Percentiles rank a stretch among this genome's conserved stretches.
Evolutionary conservation across 2,329 filamentous ascomycete species (phyloP).

Genomic region (Epichloe sylvatica): DNA sequence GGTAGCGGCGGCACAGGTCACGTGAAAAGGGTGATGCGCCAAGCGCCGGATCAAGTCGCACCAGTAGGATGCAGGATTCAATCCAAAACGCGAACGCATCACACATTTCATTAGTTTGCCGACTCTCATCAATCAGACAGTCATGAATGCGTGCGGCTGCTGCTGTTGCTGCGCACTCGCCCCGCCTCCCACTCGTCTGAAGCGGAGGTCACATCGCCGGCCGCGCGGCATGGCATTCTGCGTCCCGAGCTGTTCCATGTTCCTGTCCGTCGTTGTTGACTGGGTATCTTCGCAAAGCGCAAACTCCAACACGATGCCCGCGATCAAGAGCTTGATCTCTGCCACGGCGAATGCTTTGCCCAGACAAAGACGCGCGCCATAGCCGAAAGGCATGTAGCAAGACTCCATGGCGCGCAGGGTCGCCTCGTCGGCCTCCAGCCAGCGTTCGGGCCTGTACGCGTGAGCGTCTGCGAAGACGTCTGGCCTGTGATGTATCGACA

Average conservation of each 20-base stretch:
- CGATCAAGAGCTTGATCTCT: constrained; percentile 3
- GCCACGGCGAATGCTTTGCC: constrained; percentile 3
- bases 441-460: constrained; percentile 1
- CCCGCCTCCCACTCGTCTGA: not conserved
- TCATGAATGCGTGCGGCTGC: no score
- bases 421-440: constrained; percentile 3
- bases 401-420: constrained; percentile 3
- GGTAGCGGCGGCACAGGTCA: no score
- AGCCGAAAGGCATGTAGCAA: constrained; percentile 4
- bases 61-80: no score
- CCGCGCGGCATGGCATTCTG: constrained; percentile 4
- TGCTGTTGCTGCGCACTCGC: no score
- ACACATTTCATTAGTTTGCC: no score
- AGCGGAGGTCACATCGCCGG: constrained; percentile 2
- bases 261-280: not conserved
- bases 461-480: constrained; percentile 1
- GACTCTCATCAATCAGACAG: no score
- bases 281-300: not conserved
- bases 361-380: constrained; percentile 4
- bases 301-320: constrained; percentile 1
- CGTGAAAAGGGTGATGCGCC: no score
- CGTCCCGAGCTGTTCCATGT: constrained; percentile 4
- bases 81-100: not conserved
- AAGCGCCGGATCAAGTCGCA: no score
- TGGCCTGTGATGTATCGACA: constrained; percentile 1